These are phyloP conservation scores for Sphenostylis stenocarpa DNA, from an alignment of 306 rosid genomes.

Conservation along the genomic window DNA sequence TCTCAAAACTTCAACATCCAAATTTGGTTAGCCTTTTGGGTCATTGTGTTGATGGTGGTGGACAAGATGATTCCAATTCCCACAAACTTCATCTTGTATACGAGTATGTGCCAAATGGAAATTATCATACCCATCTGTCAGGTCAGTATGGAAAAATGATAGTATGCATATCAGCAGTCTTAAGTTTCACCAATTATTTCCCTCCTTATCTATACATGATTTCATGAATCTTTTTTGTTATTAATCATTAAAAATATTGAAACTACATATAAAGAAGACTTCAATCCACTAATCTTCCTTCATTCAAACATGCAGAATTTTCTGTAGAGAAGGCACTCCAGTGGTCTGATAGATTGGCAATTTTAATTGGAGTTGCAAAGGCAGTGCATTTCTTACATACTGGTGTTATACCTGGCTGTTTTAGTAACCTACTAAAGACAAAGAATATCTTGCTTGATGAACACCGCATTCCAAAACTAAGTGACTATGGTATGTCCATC, in stretches of 20 bases:
- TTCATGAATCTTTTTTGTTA: neutral
- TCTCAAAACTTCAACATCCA: slow-evolving; percentile 85
- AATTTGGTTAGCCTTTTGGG: slow-evolving; percentile 81
- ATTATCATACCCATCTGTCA: slow-evolving; percentile 63
- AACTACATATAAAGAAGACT: neutral
- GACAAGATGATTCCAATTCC: slow-evolving; percentile 51
- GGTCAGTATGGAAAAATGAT: slow-evolving; percentile 43
- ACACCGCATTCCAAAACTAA: slow-evolving; percentile 66
- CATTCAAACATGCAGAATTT: slow-evolving; percentile 47
- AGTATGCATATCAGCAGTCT: neutral
- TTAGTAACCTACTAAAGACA: slow-evolving; percentile 60
- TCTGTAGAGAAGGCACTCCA: slow-evolving; percentile 57
- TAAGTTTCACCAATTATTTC: neutral
- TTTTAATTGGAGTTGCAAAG: slow-evolving; percentile 77
- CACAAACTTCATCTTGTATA: slow-evolving; percentile 59
- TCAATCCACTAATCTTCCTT: slow-evolving; percentile 30
- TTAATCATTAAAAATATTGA: too few species aligned
- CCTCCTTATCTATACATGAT: neutral
- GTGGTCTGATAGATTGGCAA: slow-evolving; percentile 79
- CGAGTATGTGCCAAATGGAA: slow-evolving; percentile 68
- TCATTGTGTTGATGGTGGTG: slow-evolving; percentile 57
- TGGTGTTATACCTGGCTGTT: slow-evolving; percentile 82
- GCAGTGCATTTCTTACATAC: slow-evolving; percentile 84
- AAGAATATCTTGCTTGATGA: slow-evolving; percentile 72
- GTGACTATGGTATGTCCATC: slow-evolving; percentile 75